Conservation (phyloP, 2,329 filamentous ascomycete genomes). For the Sclerotinia spermophila region DNA sequence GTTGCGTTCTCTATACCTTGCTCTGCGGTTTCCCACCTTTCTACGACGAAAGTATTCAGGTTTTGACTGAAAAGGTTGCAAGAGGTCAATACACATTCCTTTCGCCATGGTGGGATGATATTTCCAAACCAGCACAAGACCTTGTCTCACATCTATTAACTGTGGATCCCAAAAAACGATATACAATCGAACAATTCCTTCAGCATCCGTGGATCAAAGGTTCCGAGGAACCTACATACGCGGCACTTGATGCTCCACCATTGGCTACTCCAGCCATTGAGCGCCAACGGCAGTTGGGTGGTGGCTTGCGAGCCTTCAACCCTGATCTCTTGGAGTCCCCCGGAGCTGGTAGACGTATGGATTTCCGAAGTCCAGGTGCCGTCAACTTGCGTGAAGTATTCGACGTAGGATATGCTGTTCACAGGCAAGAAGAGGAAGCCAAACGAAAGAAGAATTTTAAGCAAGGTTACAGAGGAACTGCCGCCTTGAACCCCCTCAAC, state of each 20-base stretch:
- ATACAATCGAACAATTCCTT: constrained; percentile 88
- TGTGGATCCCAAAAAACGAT: constrained; percentile 92
- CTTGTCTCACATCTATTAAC: constrained; percentile 89
- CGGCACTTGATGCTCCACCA: constrained; percentile 66
- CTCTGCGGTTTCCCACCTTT: constrained; percentile 98
- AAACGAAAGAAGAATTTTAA: constrained; percentile 84
- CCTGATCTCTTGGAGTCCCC: constrained; percentile 54
- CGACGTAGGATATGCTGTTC: constrained; percentile 96
- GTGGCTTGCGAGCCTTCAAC: constrained; percentile 51
- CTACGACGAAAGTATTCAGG: constrained; percentile 96
- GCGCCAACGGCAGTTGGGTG: constrained; percentile 31
- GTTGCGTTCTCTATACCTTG: constrained; percentile 93
- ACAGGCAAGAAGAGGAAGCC: constrained; percentile 91
- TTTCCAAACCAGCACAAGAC: constrained; percentile 91
- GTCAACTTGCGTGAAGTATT: constrained; percentile 97
- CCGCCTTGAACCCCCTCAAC: constrained; percentile 63
- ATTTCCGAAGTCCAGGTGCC: constrained; percentile 92
- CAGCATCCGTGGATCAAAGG: constrained; percentile 89
- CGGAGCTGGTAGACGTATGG: constrained; percentile 64
- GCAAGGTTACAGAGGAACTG: constrained; percentile 62
- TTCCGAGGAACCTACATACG: constrained; percentile 62
- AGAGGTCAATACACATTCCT: constrained; percentile 96
- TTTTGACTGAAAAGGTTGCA: constrained; percentile 95
- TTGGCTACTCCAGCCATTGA: constrained; percentile 61
- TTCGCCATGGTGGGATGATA: constrained; percentile 99